Base-by-base conservation (phyloP, 129 eudicot genomes). In the Escallonia rubra region DNA sequence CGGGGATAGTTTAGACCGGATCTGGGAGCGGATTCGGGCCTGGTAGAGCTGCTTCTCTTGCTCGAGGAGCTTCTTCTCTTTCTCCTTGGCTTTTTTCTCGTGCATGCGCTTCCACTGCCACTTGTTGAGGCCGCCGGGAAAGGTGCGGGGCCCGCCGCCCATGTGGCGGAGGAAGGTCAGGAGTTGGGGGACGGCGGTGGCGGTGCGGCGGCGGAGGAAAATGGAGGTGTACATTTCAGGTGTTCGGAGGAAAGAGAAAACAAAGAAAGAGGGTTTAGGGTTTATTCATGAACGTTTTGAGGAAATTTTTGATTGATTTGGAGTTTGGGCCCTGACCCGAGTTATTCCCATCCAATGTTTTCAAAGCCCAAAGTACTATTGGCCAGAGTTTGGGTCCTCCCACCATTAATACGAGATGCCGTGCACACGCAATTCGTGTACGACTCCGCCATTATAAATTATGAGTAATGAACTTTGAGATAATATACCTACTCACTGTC, bases 41-140 rank as follows among this genome's bases (percentile, higher is more conserved):
- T 92, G 87, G 73, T 88, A 92, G 38, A 92, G 72, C 62, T 92
- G 87, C 59, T 92, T 88, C 59, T 92, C 98, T 67, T 92, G 95
- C 14, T 83, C 87, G 10, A 92, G 86, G 12, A 92, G 95, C 3
- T 89, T 92, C 51, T 84, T 82, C 75, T 92, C 98, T 66, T 92
- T 92, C 51, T 92, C 86, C n/a, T 81, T 67, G 61, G 98, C 98
- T 67, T 89, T 91, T 41, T 86, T 92, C 78, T 92, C 96, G 72
- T 88, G 98, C 72, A 92, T 81, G 57, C 98, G 96, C 46, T 83
- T 92, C 98, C 98, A 92, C 56, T 88, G 98, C 98, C 96, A 88
- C 74, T 88, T 88, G 89, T 88, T 92, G 49, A 92, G 81, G 43
- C 98, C 98, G 66, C 96, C 96, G 4, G 98, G 95, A 52, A 88